Evolutionary conservation across 2,329 filamentous ascomycete species (phyloP).

Genomic region (Acrodontium crateriforme): DNA sequence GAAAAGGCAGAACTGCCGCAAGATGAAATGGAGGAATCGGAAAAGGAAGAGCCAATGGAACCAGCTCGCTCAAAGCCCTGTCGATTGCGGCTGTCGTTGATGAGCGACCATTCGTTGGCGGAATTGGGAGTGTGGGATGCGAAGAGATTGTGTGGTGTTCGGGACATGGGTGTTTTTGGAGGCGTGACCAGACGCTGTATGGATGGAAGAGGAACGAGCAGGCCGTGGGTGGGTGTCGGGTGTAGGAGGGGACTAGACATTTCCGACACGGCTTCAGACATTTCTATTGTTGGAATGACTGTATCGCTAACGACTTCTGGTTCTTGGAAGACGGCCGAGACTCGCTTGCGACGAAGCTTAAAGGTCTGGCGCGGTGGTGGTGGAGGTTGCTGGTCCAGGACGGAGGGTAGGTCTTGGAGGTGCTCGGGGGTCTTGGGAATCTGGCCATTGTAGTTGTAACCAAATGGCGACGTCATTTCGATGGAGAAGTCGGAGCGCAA

Average conservation of each 20-base stretch:
- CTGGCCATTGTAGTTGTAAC: slow-evolving; percentile 32
- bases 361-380: slow-evolving; percentile 34
- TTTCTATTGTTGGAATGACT: slow-evolving; percentile 37
- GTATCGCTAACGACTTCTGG: slow-evolving; percentile 11
- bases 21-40: slow-evolving; percentile 49
- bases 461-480: too few species aligned
- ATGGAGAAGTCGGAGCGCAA: slow-evolving; percentile 37
- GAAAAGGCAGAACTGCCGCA: slow-evolving; percentile 38
- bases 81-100: slow-evolving; percentile 14
- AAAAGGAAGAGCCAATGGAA: slow-evolving; percentile 45
- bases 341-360: slow-evolving; percentile 34
- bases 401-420: slow-evolving; percentile 11
- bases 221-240: slow-evolving; percentile 21
- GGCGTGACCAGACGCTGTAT: slow-evolving; percentile 29
- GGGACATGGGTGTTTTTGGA: slow-evolving; percentile 35
- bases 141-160: slow-evolving; percentile 32
- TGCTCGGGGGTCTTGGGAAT: slow-evolving; percentile 31
- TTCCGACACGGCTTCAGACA: slow-evolving; percentile 24
- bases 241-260: slow-evolving; percentile 16
- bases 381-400: slow-evolving; percentile 26
- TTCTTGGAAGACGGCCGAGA: slow-evolving; percentile 11
- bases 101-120: slow-evolving; percentile 19
- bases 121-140: slow-evolving; percentile 12
- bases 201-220: slow-evolving; percentile 28
- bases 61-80: slow-evolving; percentile 35